Evolutionary conservation across 1,284 basidiomycete genomes (phyloP), one percentile per base, ranked within the genome.

Genomic region (Salmacisia buchloeana): DNA sequence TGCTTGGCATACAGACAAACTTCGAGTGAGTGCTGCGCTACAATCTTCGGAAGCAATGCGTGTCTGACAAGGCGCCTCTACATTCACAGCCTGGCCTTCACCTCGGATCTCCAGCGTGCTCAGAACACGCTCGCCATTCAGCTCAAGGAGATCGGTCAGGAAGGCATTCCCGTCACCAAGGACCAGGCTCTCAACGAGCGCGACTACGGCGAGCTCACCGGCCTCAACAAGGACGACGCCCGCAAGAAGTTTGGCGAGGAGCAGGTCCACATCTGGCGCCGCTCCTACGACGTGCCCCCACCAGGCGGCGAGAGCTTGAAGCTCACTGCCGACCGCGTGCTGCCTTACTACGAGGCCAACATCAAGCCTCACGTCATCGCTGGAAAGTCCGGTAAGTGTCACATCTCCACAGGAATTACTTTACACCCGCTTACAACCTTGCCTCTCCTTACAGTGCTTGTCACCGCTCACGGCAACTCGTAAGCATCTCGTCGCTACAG

Each of bases 111-210:
- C 36, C 72, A 76, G 63, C 78, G 82, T 56, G 82, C 82, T 25
- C 82, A 82, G 69, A 76, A 76, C 59, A 82, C 82, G 4, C 77
- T 82, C 31, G 80, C 73, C 46, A 81, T 82, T 64, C 80, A 76
- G 62, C 74, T 82, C 67, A 79, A 81, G 68, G 77, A 79, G 67
- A 76, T 82, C 27, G 78, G 70, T 15, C 81, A 82, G 70, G 75
- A 80, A 64, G 71, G 64, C 45, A 82, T 56, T 56, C 72, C 54
- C n/a, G 77, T 75, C 43, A 66, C 69, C 68, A 80, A 80, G 72
- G 77, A 81, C 67, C 78, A 82, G 72, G 81, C 80, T 2, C 70
- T 82, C 58, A 82, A 82, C 74, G 81, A 82, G 76, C 75, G 81
- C 18, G 80, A 81, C 72, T 82, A 82, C 62, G 81, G 81, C 49